Percentiles rank a stretch among this genome's conserved stretches.
Evolutionary conservation across 768 basidiomycete species (phyloP).

Genomic region (Tylopilus plumbeoviolaceoides): DNA sequence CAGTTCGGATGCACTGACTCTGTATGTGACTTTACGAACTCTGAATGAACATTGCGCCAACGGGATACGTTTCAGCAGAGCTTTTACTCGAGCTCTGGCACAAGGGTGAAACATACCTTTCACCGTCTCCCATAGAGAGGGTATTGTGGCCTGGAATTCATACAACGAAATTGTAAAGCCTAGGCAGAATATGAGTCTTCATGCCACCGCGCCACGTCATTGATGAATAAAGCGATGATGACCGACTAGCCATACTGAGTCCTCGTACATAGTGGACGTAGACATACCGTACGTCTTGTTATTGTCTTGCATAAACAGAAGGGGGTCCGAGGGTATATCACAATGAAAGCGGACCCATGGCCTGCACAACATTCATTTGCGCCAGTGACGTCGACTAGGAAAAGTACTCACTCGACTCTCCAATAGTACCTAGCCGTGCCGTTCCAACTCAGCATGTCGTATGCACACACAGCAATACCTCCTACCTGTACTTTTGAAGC

Average conservation of each 20-base stretch:
- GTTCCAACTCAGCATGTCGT: not conserved
- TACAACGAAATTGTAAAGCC: slow-evolving; percentile 60
- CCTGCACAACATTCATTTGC: slow-evolving; percentile 22
- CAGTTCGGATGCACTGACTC: slow-evolving; percentile 51
- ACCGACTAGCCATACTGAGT: too few species aligned
- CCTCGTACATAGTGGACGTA: not conserved
- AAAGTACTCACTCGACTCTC: slow-evolving; percentile 24
- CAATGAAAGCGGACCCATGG: slow-evolving; percentile 54
- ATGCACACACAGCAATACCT: not conserved
- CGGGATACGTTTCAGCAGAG: slow-evolving; percentile 22
- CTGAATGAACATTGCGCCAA: slow-evolving; percentile 15
- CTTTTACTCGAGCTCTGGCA: slow-evolving; percentile 31
- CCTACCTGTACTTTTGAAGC: slow-evolving; percentile 30
- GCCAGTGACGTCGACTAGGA: slow-evolving; percentile 35
- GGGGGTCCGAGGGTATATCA: slow-evolving; percentile 46
- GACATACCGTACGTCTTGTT: slow-evolving; percentile 49
- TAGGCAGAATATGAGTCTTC: slow-evolving; percentile 16
- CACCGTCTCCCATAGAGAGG: slow-evolving; percentile 58
- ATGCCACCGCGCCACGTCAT: not conserved
- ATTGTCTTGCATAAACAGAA: slow-evolving; percentile 53
- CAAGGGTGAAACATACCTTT: slow-evolving; percentile 43
- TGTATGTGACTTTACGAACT: slow-evolving; percentile 36
- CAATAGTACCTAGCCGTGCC: slow-evolving; percentile 23
- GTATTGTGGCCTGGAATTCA: slow-evolving; percentile 63
- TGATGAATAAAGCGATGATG: not conserved